A percentile compares a stretch with the other conserved stretches of the same genome.
Conservation (phyloP, 2,329 filamentous ascomycete genomes). For the Alternaria atra region DNA sequence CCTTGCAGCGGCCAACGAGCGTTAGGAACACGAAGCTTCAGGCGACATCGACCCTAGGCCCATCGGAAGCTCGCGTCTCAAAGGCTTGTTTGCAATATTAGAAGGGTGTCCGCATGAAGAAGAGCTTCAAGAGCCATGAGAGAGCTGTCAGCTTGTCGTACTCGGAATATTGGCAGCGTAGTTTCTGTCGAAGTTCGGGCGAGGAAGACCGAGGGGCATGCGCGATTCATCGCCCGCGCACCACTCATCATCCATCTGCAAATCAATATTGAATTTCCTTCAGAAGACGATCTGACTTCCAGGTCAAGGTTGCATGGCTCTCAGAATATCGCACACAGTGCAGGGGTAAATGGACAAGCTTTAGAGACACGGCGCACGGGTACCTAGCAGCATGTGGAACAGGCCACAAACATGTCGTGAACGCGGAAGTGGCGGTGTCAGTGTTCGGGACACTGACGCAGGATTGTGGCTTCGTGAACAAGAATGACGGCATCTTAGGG, state of each 20-base stretch:
- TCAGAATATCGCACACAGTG: background rate
- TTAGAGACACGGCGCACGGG: slow-evolving; percentile 5
- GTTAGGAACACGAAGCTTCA: slow-evolving; percentile 29
- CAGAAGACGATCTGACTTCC: background rate
- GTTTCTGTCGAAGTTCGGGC: background rate
- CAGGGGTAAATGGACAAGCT: background rate
- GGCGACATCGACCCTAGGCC: slow-evolving; percentile 10
- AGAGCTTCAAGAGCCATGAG: background rate
- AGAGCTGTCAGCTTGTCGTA: background rate
- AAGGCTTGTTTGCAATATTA: slow-evolving; percentile 21
- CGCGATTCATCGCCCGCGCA: background rate
- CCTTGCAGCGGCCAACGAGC: slow-evolving; percentile 21
- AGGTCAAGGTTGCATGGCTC: background rate
- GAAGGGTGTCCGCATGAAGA: slow-evolving; percentile 6
- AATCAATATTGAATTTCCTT: background rate
- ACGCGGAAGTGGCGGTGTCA: slow-evolving; percentile 13
- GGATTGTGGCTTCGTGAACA: background rate
- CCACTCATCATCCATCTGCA: slow-evolving; percentile 2
- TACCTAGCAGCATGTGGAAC: slow-evolving; percentile 15
- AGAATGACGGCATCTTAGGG: background rate
- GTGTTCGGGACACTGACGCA: background rate
- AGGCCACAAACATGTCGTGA: slow-evolving; percentile 1
- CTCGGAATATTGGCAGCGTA: background rate
- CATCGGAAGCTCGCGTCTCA: slow-evolving; percentile 17
- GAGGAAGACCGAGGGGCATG: background rate